Percentiles rank a stretch among this genome's conserved stretches.
phyloP scores from a whole-genome alignment of 192 early-diverging fungal genomes.

The Pilaira anomala region DNA sequence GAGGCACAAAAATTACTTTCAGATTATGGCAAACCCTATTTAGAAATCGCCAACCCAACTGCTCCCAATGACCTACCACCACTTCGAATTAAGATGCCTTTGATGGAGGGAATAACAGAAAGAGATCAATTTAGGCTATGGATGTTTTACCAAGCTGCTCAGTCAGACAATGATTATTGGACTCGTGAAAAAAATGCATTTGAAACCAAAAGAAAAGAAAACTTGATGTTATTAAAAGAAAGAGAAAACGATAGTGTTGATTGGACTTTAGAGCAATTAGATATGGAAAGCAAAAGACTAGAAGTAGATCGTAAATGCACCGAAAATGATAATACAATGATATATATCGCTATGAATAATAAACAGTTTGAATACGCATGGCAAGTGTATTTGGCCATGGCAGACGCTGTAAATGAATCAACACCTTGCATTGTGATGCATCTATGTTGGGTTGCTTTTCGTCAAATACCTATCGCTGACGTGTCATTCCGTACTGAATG shows the following conservation, averaged over 20 bases:
- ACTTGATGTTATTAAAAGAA: not conserved
- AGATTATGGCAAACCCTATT: constrained; percentile 21
- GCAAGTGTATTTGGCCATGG: constrained; percentile 20
- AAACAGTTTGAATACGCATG: constrained; percentile 27
- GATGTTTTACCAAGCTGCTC: constrained; percentile 22
- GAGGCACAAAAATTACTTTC: constrained; percentile 15
- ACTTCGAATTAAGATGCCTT: constrained; percentile 15
- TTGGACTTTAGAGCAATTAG: not conserved
- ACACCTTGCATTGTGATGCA: constrained; percentile 22
- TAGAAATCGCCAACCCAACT: constrained; percentile 18
- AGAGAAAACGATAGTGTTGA: constrained; percentile 6
- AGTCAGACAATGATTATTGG: constrained; percentile 13
- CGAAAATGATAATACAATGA: constrained; percentile 21
- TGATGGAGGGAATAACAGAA: constrained; percentile 22
- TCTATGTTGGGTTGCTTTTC: constrained; percentile 20
- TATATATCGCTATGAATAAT: constrained; percentile 19
- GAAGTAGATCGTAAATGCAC: not conserved
- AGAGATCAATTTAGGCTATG: constrained; percentile 16
- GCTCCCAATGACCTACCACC: constrained; percentile 13
- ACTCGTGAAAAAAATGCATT: not conserved
- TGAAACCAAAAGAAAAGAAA: constrained; percentile 4
- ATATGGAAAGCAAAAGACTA: not conserved
- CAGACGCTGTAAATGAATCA: constrained; percentile 5
- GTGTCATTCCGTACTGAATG: constrained; percentile 16
- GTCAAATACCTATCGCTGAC: constrained; percentile 12